Percentiles rank a stretch among this genome's conserved stretches.
phyloP scores from a whole-genome alignment of 192 early-diverging fungal genomes.

The Backusella morwellensis region DNA sequence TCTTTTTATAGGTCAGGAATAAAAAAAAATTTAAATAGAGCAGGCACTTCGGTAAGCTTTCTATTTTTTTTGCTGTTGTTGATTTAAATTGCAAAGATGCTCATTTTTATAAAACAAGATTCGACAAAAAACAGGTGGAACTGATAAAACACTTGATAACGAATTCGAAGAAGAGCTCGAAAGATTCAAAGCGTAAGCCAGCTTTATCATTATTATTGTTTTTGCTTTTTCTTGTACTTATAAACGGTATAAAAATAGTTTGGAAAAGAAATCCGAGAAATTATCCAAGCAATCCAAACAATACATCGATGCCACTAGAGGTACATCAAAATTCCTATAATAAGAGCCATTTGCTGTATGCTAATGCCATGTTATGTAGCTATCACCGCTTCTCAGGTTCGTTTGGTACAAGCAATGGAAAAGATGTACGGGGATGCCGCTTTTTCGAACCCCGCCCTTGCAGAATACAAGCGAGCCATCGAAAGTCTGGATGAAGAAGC shows the following conservation, averaged over 20 bases:
- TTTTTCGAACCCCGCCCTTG: slow-evolving; percentile 67
- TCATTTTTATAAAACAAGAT: slow-evolving; percentile 32
- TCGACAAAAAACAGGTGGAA: slow-evolving; percentile 68
- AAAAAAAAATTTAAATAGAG: slow-evolving; percentile 78
- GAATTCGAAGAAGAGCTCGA: slow-evolving; percentile 49
- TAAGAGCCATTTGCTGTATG: background rate
- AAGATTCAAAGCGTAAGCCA: slow-evolving; percentile 31
- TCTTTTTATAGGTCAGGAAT: slow-evolving; percentile 61
- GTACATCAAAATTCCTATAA: slow-evolving; percentile 29
- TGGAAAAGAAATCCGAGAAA: slow-evolving; percentile 79
- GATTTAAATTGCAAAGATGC: background rate
- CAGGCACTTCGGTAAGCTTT: slow-evolving; percentile 59
- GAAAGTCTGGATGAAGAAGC: slow-evolving; percentile 77
- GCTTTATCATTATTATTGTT: background rate
- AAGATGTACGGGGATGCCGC: slow-evolving; percentile 85
- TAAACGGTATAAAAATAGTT: slow-evolving; percentile 38
- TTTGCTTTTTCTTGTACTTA: background rate
- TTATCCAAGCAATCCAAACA: slow-evolving; percentile 89
- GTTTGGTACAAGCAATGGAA: slow-evolving; percentile 84
- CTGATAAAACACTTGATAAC: slow-evolving; percentile 76
- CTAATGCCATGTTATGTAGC: slow-evolving; percentile 35
- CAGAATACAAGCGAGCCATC: slow-evolving; percentile 84
- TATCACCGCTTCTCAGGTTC: slow-evolving; percentile 83
- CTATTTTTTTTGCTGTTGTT: background rate
- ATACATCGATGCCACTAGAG: slow-evolving; percentile 79